A percentile compares a stretch with the other conserved stretches of the same genome.
phyloP scores from a whole-genome alignment of 768 basidiomycete species.

The Lenzites betulinus region DNA sequence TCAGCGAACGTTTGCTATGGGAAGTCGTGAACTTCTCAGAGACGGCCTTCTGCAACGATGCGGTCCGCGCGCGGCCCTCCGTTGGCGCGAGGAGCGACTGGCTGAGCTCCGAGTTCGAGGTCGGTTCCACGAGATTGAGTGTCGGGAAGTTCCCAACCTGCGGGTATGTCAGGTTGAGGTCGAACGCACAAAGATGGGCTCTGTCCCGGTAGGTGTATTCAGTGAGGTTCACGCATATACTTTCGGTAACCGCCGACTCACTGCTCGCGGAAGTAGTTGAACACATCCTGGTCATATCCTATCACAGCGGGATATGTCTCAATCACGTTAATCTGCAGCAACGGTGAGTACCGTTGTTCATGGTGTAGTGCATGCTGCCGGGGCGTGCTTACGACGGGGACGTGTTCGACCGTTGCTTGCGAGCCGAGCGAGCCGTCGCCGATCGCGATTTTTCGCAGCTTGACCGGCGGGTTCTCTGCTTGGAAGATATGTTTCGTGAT shows the following conservation, averaged over 20 bases:
- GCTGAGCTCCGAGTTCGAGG: neutral
- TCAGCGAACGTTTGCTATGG: neutral
- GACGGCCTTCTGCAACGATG: conserved; percentile 11
- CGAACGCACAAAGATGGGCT: conserved; percentile 60
- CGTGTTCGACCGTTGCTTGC: conserved; percentile 15
- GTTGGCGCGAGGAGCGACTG: conserved; percentile 7
- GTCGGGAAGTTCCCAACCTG: conserved; percentile 55
- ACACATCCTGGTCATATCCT: conserved; percentile 64
- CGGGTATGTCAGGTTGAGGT: conserved; percentile 69
- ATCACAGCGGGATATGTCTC: conserved; percentile 77
- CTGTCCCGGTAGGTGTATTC: conserved; percentile 35
- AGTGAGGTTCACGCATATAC: conserved; percentile 55
- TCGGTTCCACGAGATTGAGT: conserved; percentile 18
- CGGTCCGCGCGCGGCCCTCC: conserved; percentile 11
- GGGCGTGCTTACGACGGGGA: conserved; percentile 24
- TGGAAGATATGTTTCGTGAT: conserved; percentile 72
- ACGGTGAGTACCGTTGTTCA: too few relatives aligned
- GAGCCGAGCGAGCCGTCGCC: conserved; percentile 65
- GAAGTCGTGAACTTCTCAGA: conserved; percentile 10
- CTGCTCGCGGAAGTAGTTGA: conserved; percentile 70
- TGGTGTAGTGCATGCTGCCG: too few relatives aligned
- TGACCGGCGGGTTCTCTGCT: conserved; percentile 65
- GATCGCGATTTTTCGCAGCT: conserved; percentile 66
- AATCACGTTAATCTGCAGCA: conserved; percentile 50
- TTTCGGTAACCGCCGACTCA: conserved; percentile 43